A percentile compares a stretch with the other conserved stretches of the same genome.
Evolutionary conservation across 495 filamentous ascomycete genomes (phyloP).

Genomic region (Thermothielavioides terrestris): DNA sequence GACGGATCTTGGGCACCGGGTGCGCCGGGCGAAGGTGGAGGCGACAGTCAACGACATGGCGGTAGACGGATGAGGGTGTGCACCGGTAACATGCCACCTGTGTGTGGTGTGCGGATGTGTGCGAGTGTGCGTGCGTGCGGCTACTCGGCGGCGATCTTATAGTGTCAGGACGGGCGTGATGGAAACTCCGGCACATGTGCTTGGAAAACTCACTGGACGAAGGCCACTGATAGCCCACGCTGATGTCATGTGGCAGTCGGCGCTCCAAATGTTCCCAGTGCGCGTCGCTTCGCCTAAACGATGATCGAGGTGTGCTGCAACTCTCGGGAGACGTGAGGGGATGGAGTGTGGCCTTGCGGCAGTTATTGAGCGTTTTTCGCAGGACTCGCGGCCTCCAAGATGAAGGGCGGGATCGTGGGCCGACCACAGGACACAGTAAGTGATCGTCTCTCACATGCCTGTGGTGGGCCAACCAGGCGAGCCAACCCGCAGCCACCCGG

Average conservation of each 20-base stretch:
- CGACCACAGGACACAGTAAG: too few species aligned
- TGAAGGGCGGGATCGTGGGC: conserved; percentile 1
- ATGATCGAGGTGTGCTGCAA: neutral
- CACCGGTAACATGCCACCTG: conserved; percentile 13
- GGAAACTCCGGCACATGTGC: neutral
- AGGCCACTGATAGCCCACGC: conserved; percentile 1
- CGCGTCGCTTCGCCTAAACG: too few species aligned
- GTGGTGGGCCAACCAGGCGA: neutral
- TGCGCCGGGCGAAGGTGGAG: conserved; percentile 24
- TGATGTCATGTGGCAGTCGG: conserved; percentile 8
- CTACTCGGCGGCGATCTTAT: too few species aligned
- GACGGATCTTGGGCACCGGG: conserved; percentile 14
- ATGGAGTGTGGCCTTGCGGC: neutral
- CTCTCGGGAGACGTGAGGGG: neutral
- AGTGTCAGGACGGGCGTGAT: neutral
- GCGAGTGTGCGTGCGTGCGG: too few species aligned
- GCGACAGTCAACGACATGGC: conserved; percentile 31
- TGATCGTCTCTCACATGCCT: conserved; percentile 2
- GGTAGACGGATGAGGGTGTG: neutral
- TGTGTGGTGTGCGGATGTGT: neutral
- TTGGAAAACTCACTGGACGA: conserved; percentile 16
- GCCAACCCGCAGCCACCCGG: neutral
- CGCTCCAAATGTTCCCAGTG: neutral
- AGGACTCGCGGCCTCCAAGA: neutral
- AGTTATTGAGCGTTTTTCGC: neutral